Evolutionary conservation across 768 basidiomycete genomes (phyloP), one percentile per base, ranked within the genome.

Genomic region (Xerocomellus dryophilus): DNA sequence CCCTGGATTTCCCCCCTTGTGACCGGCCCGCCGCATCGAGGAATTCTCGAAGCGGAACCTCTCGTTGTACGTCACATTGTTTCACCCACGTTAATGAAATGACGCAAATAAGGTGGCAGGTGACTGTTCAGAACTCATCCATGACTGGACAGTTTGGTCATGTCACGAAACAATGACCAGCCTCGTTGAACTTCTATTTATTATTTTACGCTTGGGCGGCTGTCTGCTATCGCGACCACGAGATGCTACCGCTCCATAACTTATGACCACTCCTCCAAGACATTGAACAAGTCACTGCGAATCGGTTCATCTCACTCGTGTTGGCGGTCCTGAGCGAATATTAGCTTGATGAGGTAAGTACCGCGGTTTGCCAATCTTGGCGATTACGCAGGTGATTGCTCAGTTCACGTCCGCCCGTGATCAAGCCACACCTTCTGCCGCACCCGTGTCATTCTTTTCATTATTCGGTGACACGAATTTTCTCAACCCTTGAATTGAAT

Each of bases 341-440:
- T 54, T 40, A 23, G 9, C 38, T 46, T 12, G 36, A 36, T 40
- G 59, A 61, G 51, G 58, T 55, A 44, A 59, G 31, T 47, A 43
- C n/a, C n/a, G 27, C 23, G 20, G 20, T 32, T 49, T 36, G 42
- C 23, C 29, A 27, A 52, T 46, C 43, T 50, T 51, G 48, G 34
- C 54, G 49, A 59, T 54, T 56, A 59, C 50, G 56, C 45, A 59
- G 54, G 14, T 49, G 34, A 35, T 44, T 29, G 35, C 48, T 50
- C 18, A 18, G 47, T 29, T 47, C 44, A 8, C 7, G 29, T 35
- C 38, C 17, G 15, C 29, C 31, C 39, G 27, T 34, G 41, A 43
- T 32, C 25, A 48, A 48, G 23, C 46, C 32, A 12, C 39, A n/a
- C 42, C 27, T 21, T 48, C 20, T n/a, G 34, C 39, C 18, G 44